Evolutionary conservation across 2,329 filamentous ascomycete species (phyloP).

Genomic region (Colletotrichum ledebouriae): DNA sequence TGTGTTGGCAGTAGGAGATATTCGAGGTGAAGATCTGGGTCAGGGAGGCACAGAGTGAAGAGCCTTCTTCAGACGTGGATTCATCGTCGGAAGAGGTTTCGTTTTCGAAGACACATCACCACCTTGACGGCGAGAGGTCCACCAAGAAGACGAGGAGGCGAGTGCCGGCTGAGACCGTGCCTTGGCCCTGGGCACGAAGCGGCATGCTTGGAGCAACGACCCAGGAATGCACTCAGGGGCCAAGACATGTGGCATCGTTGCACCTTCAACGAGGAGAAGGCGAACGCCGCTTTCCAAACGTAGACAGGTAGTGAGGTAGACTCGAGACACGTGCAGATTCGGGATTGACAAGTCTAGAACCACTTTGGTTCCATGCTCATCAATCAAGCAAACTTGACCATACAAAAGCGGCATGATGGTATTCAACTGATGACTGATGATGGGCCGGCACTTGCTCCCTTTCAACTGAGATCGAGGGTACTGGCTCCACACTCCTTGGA

Average conservation of each 20-base stretch:
- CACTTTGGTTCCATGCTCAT: not conserved
- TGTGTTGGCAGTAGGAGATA: not conserved
- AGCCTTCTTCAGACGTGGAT: not conserved
- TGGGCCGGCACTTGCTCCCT: constrained; percentile 16
- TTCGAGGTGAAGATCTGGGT: not conserved
- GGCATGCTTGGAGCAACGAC: constrained; percentile 14
- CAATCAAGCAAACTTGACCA: not conserved
- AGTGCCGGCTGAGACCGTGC: constrained; percentile 19
- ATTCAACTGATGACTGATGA: not conserved
- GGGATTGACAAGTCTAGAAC: constrained; percentile 17
- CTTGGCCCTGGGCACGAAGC: constrained; percentile 18
- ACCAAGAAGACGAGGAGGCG: constrained; percentile 10
- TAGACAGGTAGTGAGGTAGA: too few relatives aligned
- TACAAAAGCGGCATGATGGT: not conserved
- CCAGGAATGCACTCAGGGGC: constrained; percentile 24
- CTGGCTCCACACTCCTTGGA: constrained; percentile 6
- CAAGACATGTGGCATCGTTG: constrained; percentile 25
- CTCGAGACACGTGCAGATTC: constrained; percentile 24
- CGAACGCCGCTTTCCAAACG: not conserved
- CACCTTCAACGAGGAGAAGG: constrained; percentile 20
- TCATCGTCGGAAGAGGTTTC: not conserved
- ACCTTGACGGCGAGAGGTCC: not conserved
- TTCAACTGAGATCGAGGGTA: constrained; percentile 9
- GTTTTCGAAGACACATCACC: constrained; percentile 11
- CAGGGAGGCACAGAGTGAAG: not conserved